phyloP scores from a whole-genome alignment of 1,284 basidiomycete genomes.

The Microbotryum violaceum region DNA sequence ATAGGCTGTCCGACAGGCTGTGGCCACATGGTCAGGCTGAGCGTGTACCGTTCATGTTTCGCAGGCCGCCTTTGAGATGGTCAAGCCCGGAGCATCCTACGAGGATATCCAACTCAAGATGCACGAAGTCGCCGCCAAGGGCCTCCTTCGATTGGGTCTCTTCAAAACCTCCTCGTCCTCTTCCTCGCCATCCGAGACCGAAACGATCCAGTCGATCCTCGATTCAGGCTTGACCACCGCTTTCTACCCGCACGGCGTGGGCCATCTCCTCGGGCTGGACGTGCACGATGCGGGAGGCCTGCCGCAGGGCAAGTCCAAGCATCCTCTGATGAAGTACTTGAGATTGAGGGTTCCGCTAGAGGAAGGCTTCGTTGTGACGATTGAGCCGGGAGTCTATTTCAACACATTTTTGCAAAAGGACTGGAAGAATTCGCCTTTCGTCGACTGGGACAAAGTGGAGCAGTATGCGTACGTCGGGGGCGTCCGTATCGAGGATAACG shows the following conservation, averaged over 20 bases:
- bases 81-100: conserved; percentile 72
- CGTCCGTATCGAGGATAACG: conserved; percentile 81
- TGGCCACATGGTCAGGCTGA: too few species aligned
- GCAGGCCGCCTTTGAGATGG: conserved; percentile 59
- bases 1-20: background rate
- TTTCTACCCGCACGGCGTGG: conserved; percentile 84
- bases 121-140: conserved; percentile 65
- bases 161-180: conserved; percentile 45
- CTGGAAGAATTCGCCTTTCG: conserved; percentile 52
- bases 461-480: conserved; percentile 72
- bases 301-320: conserved; percentile 41
- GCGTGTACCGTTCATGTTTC: background rate
- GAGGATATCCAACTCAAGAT: conserved; percentile 72
- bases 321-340: conserved; percentile 62
- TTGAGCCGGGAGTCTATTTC: conserved; percentile 62
- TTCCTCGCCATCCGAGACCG: conserved; percentile 50
- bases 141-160: conserved; percentile 75
- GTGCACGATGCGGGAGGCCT: conserved; percentile 26
- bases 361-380: conserved; percentile 49
- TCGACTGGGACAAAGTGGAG: conserved; percentile 62
- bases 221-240: conserved; percentile 65
- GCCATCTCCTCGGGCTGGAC: conserved; percentile 17
- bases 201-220: conserved; percentile 48
- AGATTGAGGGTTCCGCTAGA: conserved; percentile 63
- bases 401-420: conserved; percentile 34